Evolutionary conservation across 345 rosid species (phyloP), one percentile per base, ranked within the genome.

Genomic region (Lumnitzera racemosa): DNA sequence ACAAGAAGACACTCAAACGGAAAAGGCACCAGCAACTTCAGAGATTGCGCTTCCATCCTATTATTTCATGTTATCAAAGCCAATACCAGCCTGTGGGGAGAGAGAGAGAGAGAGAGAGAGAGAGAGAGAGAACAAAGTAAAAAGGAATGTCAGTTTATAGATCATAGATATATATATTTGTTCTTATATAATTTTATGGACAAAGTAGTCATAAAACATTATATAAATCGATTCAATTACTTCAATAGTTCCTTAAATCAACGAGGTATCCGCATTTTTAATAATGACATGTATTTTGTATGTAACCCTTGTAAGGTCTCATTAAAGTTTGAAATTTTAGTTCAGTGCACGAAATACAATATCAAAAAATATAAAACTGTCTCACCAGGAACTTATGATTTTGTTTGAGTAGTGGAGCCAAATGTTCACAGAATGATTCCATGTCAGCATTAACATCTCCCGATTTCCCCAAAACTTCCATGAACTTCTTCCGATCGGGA

Each of bases 351-450:
- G 27, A 14, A 57, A 0, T 27, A 31, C 14, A 46, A 16, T 24
- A 54, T 10, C 24, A 24, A n/a, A 54, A 20, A 20, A 20, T 27
- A 61, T 20, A 47, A 24, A 9, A 46, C 53, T n/a, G 62, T 66
- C 68, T 76, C 76, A 90, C 97, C 91, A 90, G 82, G 73, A 82
- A 87, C 74, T 85, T 87, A 61, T 90, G 97, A 74, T 85, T 90
- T 67, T 82, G 85, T 31, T 78, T 83, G 47, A 90, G 94, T 54
- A 85, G 72, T 11, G 83, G 89, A 62, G 90, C 67, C 63, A 85
- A 90, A 49, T 75, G 64, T 17, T 80, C 24, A 70, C 96, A 90
- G 74, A 90, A 88, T 60, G 70, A 72, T 76, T 88, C 87, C 81
- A 90, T 83, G 76, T 90, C 96, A 41, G 81, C 80, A 54, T 56